Percentiles rank a stretch among this genome's conserved stretches.
Evolutionary conservation across 345 rosid species (phyloP).

Genomic region (Lepidium sativum): DNA sequence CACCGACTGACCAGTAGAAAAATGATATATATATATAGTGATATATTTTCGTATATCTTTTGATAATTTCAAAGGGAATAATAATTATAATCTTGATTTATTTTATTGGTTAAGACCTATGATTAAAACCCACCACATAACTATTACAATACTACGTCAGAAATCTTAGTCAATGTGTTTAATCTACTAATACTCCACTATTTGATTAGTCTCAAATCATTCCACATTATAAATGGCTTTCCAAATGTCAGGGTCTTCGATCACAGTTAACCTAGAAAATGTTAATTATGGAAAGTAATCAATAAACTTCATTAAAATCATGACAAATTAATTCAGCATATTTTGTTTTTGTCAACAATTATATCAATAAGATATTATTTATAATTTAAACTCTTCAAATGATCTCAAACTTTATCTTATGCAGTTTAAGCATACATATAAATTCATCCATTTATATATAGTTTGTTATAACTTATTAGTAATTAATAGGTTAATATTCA

Average conservation of each 20-base stretch:
- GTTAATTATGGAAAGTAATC: background rate
- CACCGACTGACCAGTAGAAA: background rate
- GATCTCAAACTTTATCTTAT: too few species aligned
- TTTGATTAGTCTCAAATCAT: conserved; percentile 17
- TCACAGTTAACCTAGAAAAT: conserved; percentile 14
- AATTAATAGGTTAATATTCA: background rate
- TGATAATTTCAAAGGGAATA: background rate
- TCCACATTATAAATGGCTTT: background rate
- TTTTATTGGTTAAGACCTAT: background rate
- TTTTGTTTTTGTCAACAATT: too few species aligned
- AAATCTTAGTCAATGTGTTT: conserved; percentile 15
- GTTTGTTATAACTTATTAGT: too few species aligned
- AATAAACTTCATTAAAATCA: background rate
- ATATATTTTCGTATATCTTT: background rate
- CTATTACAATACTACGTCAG: background rate
- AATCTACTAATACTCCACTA: conserved; percentile 22
- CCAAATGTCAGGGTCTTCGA: conserved; percentile 7
- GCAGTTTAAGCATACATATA: too few species aligned
- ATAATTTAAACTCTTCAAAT: too few species aligned
- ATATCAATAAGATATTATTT: too few species aligned
- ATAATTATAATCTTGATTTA: background rate
- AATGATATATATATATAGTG: background rate
- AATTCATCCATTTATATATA: too few species aligned
- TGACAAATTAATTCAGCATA: too few species aligned
- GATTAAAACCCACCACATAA: background rate